These are phyloP conservation scores for Trichomonas vaginalis DNA, from an alignment of 208 protist species.

Conservation along the genomic window DNA sequence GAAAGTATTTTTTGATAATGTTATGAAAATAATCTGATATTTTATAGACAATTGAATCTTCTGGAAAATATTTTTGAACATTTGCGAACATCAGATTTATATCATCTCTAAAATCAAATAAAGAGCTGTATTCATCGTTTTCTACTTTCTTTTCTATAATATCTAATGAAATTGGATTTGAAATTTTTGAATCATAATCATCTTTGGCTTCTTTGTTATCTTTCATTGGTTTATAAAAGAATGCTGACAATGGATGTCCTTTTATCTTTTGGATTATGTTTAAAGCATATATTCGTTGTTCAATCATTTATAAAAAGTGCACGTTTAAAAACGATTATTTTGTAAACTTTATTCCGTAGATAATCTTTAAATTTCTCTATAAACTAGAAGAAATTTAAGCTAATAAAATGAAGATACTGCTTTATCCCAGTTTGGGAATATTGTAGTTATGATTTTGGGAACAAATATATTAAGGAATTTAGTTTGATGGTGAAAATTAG, in stretches of 20 bases:
- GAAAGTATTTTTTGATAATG: not conserved
- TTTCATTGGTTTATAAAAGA: not conserved
- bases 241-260: not conserved
- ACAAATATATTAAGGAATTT: no score
- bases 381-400: no score
- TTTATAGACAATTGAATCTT: not conserved
- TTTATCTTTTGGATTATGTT: no score
- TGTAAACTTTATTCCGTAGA: no score
- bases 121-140: not conserved
- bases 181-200: not conserved
- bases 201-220: not conserved
- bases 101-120: not conserved
- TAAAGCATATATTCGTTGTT: no score
- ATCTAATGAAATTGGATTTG: not conserved
- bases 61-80: not conserved
- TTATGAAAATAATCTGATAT: not conserved
- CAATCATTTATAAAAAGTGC: no score
- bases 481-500: no score
- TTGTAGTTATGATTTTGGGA: no score
- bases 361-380: no score
- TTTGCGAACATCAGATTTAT: not conserved
- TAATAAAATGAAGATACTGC: no score
- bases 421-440: no score
- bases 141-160: not conserved
- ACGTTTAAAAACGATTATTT: no score